Evolutionary conservation across 345 rosid genomes (phyloP), one percentile per base, ranked within the genome.

Genomic region (Cardamine resedifolia): DNA sequence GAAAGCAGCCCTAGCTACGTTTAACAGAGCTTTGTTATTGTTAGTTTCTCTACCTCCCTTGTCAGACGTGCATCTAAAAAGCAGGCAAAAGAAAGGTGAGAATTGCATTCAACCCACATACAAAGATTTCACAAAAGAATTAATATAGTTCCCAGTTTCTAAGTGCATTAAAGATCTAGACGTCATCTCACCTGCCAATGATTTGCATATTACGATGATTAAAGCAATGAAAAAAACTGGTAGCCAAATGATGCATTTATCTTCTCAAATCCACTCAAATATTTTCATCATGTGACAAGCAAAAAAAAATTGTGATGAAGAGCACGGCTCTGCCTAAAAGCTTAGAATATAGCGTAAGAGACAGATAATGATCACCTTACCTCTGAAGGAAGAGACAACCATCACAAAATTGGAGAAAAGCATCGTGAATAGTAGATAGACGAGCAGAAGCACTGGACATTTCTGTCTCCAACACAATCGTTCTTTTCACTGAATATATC

Each of bases 1-100:
- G 73, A 91, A 89, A 58, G 96, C 90, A 81, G 88, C 96, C 64
- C 88, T 83, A 70, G 85, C 74, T 66, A 81, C 82, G 74, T 69
- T 72, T 36, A 79, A 78, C 60, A 89, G 44, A 30, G 80, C 78
- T 71, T 85, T 87, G 76, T 62, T 74, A 58, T 80, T 83, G 73
- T 84, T 86, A 77, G 62, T 78, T 75, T 68, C 83, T 71, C 75
- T 81, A 56, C 45, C 75, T 53, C 81, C 83, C 64, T 58, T 74
- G 71, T 84, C 83, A 81, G 85, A 49, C 71, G 50, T 58, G 78
- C 59, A 75, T 66, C 96, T 86, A 63, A 16, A 14, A 77, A 60
- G 64, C 43, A 38, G 73, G 62, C 26, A 65, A 24, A 56, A 51
- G 72, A 67, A 48, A 55, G 23, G 64, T 75, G 50, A 51, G 44